Base-by-base conservation (phyloP, 2,329 filamentous ascomycete genomes). In the Trichothecium sympodiale region DNA sequence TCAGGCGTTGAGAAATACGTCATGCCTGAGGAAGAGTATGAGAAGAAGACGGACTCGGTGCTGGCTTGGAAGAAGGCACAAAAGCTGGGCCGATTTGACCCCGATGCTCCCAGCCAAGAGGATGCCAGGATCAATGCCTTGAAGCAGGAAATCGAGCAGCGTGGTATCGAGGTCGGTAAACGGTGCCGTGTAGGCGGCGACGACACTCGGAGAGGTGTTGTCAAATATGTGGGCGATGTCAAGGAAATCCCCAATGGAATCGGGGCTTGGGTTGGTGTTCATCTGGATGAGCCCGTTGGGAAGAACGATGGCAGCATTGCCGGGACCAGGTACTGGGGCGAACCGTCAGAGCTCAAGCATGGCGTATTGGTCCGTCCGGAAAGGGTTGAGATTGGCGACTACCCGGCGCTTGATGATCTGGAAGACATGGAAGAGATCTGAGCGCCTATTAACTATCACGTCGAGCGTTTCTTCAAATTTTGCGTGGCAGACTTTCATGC, bases 61-160 rank as follows among this genome's bases (percentile, higher is more conserved):
- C 73, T 95, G 17, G 84, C 88, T 5, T 96, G 87, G 87, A 98
- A 98, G 63, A 89, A 84, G 62, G 67, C 77, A n/a, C 80, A 94
- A 58, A 88, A 93, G 56, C 74, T 96, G n/a, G 91, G 91, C 34
- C 84, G 91, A 26, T 98, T 98, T 60, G 86, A 96, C 54, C 91
- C 91, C 10, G 70, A 80, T 47, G 85, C 87, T 7, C 77, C 83
- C 14, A 75, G 69, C 41, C 73, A 82, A 16, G 80, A 87, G 54
- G 69, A 84, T 53, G 73, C 83, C 43, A 83, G 83, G 55, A 64
- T 83, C 38, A 69, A 73, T 13, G 78, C 79, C 28, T 70, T 80
- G 29, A 69, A 78, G 45, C 72, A 74, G 38, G 85, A 93, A 51
- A 67, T 94, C 44, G 64, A 71, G 43, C 69, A 72, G 37, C 75